A percentile compares a stretch with the other conserved stretches of the same genome.
phyloP scores from a whole-genome alignment of 1,139 yeast genomes.

The Nakaseomyces kungkrabaensis region DNA sequence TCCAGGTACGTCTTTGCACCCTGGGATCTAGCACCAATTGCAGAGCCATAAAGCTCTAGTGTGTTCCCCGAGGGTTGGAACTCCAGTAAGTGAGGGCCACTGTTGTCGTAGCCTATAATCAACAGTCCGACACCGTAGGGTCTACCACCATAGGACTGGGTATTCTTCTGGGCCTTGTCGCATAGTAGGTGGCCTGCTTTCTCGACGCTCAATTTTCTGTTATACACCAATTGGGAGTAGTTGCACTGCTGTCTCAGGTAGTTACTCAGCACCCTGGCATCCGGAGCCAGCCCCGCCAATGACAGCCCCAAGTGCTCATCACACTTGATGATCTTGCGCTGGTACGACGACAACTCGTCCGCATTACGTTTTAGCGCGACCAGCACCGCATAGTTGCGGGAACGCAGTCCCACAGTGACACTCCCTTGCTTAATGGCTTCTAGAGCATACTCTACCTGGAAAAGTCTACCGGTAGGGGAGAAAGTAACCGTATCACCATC shows the following conservation, averaged over 20 bases:
- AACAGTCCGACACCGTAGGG: constrained; percentile 96
- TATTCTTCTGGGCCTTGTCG: constrained; percentile 93
- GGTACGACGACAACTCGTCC: constrained; percentile 94
- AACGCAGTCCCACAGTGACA: constrained; percentile 89
- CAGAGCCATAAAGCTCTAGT: constrained; percentile 83
- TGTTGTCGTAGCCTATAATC: constrained; percentile 85
- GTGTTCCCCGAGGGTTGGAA: constrained; percentile 95
- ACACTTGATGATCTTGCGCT: constrained; percentile 81
- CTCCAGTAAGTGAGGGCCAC: constrained; percentile 90
- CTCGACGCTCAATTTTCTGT: constrained; percentile 77
- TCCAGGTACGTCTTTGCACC: constrained; percentile 95
- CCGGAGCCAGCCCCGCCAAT: constrained; percentile 96
- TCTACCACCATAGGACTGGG: constrained; percentile 91
- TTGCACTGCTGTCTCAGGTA: constrained; percentile 86
- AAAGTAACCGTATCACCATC: constrained; percentile 97
- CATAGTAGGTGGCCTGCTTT: constrained; percentile 82
- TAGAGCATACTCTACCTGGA: constrained; percentile 90
- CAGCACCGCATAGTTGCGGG: constrained; percentile 77
- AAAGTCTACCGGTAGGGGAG: constrained; percentile 93
- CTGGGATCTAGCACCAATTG: constrained; percentile 97
- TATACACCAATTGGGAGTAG: constrained; percentile 75
- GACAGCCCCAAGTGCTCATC: constrained; percentile 94
- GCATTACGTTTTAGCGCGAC: constrained; percentile 94
- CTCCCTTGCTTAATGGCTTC: constrained; percentile 98
- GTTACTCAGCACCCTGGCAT: constrained; percentile 86